Percentiles rank a stretch among this genome's conserved stretches.
Conservation (phyloP, 495 filamentous ascomycete species). For the Penicillium manginii region DNA sequence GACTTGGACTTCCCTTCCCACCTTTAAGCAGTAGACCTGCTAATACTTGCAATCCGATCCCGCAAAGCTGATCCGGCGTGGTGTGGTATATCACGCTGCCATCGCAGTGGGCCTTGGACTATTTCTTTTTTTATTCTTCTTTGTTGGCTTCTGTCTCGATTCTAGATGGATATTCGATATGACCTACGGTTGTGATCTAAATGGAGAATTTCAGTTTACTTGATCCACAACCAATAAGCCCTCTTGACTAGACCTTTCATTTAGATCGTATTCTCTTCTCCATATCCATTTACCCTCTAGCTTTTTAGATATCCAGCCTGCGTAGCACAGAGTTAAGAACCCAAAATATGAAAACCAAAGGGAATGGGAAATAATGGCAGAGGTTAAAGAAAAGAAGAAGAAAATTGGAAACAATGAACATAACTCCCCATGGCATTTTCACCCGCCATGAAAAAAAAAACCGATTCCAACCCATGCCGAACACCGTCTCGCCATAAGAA, state of each 20-base stretch:
- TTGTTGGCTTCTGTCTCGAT: not conserved
- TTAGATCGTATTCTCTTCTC: no score
- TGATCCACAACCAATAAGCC: not conserved
- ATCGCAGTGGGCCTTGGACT: not conserved
- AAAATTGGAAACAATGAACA: slow-evolving; percentile 8
- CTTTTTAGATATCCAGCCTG: no score
- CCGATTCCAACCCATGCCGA: not conserved
- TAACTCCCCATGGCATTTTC: slow-evolving; percentile 1
- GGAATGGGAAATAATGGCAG: not conserved
- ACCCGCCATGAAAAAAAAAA: not conserved
- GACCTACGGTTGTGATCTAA: not conserved
- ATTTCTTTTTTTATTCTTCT: not conserved
- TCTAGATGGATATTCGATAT: not conserved
- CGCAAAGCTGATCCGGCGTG: not conserved
- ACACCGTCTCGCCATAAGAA: not conserved
- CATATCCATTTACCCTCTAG: no score
- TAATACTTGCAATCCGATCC: not conserved
- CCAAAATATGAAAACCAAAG: not conserved
- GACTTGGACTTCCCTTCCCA: not conserved
- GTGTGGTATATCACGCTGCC: not conserved
- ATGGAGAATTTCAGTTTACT: not conserved
- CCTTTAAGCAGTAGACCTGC: slow-evolving; percentile 2
- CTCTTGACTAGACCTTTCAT: not conserved
- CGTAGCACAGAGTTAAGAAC: not conserved
- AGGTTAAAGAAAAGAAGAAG: slow-evolving; percentile 4